Percentiles rank a stretch among this genome's conserved stretches.
These are phyloP conservation scores for Botrytis cinerea DNA, from an alignment of 2,329 filamentous ascomycete species.

Conservation along the genomic window DNA sequence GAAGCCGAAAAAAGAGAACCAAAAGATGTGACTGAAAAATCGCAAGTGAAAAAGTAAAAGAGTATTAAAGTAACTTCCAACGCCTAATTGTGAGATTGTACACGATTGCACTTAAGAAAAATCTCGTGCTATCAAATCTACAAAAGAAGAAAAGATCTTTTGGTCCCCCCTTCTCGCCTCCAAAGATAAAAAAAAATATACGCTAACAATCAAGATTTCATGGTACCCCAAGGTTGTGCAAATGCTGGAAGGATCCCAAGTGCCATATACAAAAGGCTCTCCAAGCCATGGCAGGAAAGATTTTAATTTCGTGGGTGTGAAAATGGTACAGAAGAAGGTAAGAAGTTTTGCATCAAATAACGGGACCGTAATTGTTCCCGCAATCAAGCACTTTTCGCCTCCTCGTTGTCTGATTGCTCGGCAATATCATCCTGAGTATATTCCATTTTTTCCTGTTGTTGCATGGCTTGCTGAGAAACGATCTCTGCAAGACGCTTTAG, in stretches of 20 bases:
- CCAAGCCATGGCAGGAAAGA: slow-evolving; percentile 32
- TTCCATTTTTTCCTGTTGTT: slow-evolving; percentile 86
- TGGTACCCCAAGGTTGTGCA: slow-evolving; percentile 20
- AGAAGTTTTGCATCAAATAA: slow-evolving; percentile 28
- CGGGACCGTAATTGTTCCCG: slow-evolving; percentile 6
- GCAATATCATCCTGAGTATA: slow-evolving; percentile 51
- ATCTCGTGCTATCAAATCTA: slow-evolving; percentile 21
- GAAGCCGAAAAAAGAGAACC: slow-evolving; percentile 5
- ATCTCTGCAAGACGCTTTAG: slow-evolving; percentile 98
- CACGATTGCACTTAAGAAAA: slow-evolving; percentile 3
- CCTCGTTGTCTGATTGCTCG: slow-evolving; percentile 45
- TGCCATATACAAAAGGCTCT: slow-evolving; percentile 40
- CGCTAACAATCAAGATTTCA: slow-evolving; percentile 25
- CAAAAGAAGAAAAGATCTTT: slow-evolving; percentile 16
- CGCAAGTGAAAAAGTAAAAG: slow-evolving; percentile 12
- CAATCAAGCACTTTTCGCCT: slow-evolving; percentile 39
- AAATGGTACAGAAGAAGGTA: slow-evolving; percentile 42
- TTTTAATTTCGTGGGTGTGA: slow-evolving; percentile 33
- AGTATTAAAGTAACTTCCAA: slow-evolving; percentile 21
- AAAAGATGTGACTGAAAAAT: not conserved
- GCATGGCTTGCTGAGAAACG: slow-evolving; percentile 92
- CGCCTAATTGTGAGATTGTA: slow-evolving; percentile 17
- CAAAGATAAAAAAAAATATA: slow-evolving; percentile 22
- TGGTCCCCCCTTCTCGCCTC: not conserved
- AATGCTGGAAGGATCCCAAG: slow-evolving; percentile 21